Percentiles rank a stretch among this genome's conserved stretches.
Conservation (phyloP, 768 basidiomycete species). For the Tulasnella sp. region DNA sequence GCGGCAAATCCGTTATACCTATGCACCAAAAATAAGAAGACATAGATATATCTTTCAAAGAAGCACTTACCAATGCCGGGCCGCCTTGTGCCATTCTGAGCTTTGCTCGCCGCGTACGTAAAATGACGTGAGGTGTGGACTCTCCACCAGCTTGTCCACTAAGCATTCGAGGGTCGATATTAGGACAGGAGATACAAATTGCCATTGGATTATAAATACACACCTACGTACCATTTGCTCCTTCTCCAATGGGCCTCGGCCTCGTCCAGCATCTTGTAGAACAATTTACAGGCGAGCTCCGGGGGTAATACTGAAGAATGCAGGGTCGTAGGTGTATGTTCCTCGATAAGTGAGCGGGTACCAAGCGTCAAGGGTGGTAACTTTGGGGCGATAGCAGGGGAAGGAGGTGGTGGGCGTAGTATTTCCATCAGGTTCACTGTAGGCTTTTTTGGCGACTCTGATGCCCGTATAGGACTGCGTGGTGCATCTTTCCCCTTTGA, state of each 20-base stretch:
- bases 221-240: slow-evolving; percentile 69
- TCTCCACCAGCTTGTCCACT: slow-evolving; percentile 65
- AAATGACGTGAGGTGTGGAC: slow-evolving; percentile 72
- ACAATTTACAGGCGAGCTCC: slow-evolving; percentile 61
- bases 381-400: slow-evolving; percentile 27
- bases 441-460: slow-evolving; percentile 16
- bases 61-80: slow-evolving; percentile 54
- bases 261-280: slow-evolving; percentile 54
- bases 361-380: slow-evolving; percentile 51
- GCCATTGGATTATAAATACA: background rate
- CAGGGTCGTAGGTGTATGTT: slow-evolving; percentile 64
- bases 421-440: slow-evolving; percentile 39
- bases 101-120: slow-evolving; percentile 39
- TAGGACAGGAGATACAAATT: background rate
- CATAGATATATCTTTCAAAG: too few species aligned
- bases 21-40: background rate
- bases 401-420: slow-evolving; percentile 38
- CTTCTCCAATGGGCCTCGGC: slow-evolving; percentile 47
- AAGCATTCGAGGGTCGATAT: too few species aligned
- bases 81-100: slow-evolving; percentile 51
- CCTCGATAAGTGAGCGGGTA: slow-evolving; percentile 48
- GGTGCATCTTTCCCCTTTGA: slow-evolving; percentile 12
- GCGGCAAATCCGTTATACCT: slow-evolving; percentile 73
- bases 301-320: slow-evolving; percentile 57
- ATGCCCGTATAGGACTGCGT: background rate